A percentile compares a stretch with the other conserved stretches of the same genome.
phyloP scores from a whole-genome alignment of 2,329 filamentous ascomycete species.

The Calonectria pteridis region DNA sequence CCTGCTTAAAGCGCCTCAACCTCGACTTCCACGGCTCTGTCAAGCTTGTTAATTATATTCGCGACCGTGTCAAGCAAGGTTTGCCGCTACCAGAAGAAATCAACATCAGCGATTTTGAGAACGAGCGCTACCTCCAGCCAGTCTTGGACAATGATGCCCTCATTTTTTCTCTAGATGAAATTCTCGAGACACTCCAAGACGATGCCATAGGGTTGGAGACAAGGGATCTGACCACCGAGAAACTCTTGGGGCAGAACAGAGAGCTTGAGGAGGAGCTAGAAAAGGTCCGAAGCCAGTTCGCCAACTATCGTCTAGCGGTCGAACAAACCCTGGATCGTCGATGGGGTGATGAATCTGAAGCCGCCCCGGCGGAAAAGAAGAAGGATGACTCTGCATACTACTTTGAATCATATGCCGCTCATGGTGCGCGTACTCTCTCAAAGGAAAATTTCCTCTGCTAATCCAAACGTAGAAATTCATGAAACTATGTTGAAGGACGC shows the following conservation, averaged over 20 bases:
- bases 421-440: constrained; percentile 60
- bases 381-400: constrained; percentile 58
- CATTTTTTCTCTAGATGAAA: constrained; percentile 87
- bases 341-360: constrained; percentile 68
- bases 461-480: constrained; percentile 76
- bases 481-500: constrained; percentile 95
- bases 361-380: constrained; percentile 46
- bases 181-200: constrained; percentile 58
- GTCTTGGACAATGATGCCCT: constrained; percentile 90
- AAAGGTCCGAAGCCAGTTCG: constrained; percentile 70
- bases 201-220: constrained; percentile 58
- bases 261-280: constrained; percentile 73
- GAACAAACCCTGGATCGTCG: constrained; percentile 76
- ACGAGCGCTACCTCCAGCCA: constrained; percentile 86
- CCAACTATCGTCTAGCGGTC: constrained; percentile 74
- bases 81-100: constrained; percentile 68
- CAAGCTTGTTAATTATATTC: constrained; percentile 80
- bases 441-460: background rate
- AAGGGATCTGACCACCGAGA: constrained; percentile 45
- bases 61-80: constrained; percentile 59
- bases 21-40: constrained; percentile 81
- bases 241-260: constrained; percentile 62
- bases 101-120: constrained; percentile 72
- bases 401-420: constrained; percentile 72
- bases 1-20: constrained; percentile 66